phyloP scores from a whole-genome alignment of 2,329 filamentous ascomycete species.

The Xylaria sp. region DNA sequence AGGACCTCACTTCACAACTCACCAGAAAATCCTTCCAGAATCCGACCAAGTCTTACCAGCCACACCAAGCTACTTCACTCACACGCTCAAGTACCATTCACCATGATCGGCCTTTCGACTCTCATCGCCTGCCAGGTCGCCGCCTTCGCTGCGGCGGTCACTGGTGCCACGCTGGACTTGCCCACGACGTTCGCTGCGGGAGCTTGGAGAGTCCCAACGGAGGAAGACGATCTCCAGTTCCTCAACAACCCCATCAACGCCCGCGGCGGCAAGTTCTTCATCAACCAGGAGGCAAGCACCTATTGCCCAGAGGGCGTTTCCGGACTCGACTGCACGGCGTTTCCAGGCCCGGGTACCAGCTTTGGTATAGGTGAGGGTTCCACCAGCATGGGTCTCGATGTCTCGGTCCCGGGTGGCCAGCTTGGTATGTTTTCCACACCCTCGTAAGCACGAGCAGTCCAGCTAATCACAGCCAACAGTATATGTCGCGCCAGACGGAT shows the following conservation, averaged over 20 bases:
- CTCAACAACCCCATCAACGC: slow-evolving; percentile 20
- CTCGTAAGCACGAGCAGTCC: background rate
- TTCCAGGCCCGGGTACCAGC: slow-evolving; percentile 17
- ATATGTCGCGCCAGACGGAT: slow-evolving; percentile 21
- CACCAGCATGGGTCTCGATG: slow-evolving; percentile 14
- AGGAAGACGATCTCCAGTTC: slow-evolving; percentile 9
- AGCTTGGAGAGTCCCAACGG: slow-evolving; percentile 13
- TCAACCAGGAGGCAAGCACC: slow-evolving; percentile 20
- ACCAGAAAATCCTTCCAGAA: background rate
- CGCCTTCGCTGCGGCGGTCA: background rate
- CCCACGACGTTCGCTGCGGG: slow-evolving; percentile 15
- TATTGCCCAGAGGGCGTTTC: slow-evolving; percentile 19
- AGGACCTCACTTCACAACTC: background rate
- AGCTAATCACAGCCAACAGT: slow-evolving; percentile 12
- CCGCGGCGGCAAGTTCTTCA: slow-evolving; percentile 24
- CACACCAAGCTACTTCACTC: background rate
- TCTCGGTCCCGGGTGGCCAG: slow-evolving; percentile 24
- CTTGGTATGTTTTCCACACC: slow-evolving; percentile 15
- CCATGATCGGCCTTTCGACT: slow-evolving; percentile 12
- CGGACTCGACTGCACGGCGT: slow-evolving; percentile 19
- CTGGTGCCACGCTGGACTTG: no score
- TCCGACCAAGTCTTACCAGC: background rate
- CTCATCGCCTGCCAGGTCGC: slow-evolving; percentile 8
- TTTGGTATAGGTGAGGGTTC: slow-evolving; percentile 16
- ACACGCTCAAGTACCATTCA: background rate